Conservation (phyloP, 306 rosid genomes). For the Malus domestica region DNA sequence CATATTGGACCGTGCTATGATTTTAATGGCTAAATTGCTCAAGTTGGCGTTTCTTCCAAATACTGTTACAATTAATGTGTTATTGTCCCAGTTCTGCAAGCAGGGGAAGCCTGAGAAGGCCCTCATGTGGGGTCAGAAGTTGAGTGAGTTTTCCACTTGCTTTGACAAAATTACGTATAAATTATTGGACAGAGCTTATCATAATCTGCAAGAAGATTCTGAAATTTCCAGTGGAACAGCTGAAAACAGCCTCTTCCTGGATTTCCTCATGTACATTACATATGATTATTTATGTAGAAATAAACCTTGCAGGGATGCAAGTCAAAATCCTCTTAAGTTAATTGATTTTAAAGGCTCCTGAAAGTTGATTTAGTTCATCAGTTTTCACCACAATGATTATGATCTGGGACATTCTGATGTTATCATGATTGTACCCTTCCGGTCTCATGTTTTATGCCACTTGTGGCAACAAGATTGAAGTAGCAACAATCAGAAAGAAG, state of each 20-base stretch:
- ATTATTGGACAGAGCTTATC: constrained; percentile 47
- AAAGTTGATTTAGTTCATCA: constrained; percentile 18
- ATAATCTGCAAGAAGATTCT: constrained; percentile 29
- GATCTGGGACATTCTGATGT: background rate
- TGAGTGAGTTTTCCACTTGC: constrained; percentile 40
- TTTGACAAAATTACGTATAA: constrained; percentile 46
- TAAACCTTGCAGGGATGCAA: constrained; percentile 24
- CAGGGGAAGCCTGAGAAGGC: constrained; percentile 76
- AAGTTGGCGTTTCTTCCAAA: constrained; percentile 69
- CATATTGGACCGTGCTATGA: constrained; percentile 54
- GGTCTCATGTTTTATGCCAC: background rate
- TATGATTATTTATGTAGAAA: constrained; percentile 50
- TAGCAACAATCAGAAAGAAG: background rate
- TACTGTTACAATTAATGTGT: constrained; percentile 46
- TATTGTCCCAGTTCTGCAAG: constrained; percentile 66
- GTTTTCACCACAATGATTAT: background rate
- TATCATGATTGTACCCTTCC: constrained; percentile 2
- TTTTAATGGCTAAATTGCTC: constrained; percentile 60
- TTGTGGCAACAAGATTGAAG: background rate
- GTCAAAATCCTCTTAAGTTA: constrained; percentile 20
- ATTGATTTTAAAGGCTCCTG: constrained; percentile 28
- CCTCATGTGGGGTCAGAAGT: constrained; percentile 65
- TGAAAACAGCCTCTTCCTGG: constrained; percentile 56
- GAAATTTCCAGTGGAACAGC: constrained; percentile 27
- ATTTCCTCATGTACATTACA: constrained; percentile 69